A percentile compares a stretch with the other conserved stretches of the same genome.
These are phyloP conservation scores for Sambucus nigra DNA, from an alignment of 129 eudicot species.

Conservation along the genomic window DNA sequence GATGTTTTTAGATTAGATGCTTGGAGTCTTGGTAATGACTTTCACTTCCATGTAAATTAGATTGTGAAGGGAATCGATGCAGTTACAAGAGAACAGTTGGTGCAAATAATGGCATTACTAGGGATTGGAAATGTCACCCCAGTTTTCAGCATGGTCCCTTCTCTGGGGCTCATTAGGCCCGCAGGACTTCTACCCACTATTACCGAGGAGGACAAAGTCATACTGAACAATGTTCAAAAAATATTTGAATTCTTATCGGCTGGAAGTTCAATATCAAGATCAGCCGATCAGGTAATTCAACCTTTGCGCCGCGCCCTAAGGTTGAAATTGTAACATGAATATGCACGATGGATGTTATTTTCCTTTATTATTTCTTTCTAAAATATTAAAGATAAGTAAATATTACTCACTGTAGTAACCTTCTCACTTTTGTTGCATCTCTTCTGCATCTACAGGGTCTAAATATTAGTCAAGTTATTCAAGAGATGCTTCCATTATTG, in stretches of 20 bases:
- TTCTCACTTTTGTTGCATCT: neutral
- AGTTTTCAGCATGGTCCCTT: conserved; percentile 76
- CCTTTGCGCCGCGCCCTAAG: neutral
- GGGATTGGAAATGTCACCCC: conserved; percentile 67
- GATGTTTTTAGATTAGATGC: conserved; percentile 2
- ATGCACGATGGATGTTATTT: neutral
- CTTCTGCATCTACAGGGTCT: conserved; percentile 35
- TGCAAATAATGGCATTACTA: conserved; percentile 54
- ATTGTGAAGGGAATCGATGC: conserved; percentile 99
- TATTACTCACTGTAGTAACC: neutral
- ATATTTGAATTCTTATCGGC: conserved; percentile 62
- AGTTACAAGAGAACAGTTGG: conserved; percentile 82
- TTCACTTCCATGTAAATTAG: conserved; percentile 29
- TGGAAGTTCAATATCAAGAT: conserved; percentile 44
- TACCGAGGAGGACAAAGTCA: conserved; percentile 82
- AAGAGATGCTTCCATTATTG: conserved; percentile 72
- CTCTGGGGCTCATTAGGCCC: conserved; percentile 63
- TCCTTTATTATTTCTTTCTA: neutral
- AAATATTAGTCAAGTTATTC: conserved; percentile 49
- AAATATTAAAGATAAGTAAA: neutral
- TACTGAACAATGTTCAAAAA: conserved; percentile 81
- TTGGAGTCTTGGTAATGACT: neutral
- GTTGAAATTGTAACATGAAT: neutral
- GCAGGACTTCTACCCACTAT: conserved; percentile 67
- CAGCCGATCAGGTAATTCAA: conserved; percentile 61